Evolutionary conservation across 2,329 filamentous ascomycete genomes (phyloP).

Genomic region (Penicillium hordei): DNA sequence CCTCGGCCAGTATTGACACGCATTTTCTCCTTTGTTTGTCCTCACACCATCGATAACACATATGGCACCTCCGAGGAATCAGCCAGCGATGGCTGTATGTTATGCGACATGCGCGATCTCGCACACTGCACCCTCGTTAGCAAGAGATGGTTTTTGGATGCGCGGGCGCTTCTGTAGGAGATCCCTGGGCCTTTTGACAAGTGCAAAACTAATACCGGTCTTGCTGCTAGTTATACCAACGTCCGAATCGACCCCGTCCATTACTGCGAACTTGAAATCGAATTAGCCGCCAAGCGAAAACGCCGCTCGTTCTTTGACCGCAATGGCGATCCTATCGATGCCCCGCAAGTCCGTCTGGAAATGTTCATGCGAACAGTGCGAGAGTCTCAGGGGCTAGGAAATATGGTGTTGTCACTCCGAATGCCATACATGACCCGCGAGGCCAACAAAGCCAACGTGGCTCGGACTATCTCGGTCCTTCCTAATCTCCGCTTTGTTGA

Average conservation of each 20-base stretch:
- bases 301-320: conserved; percentile 70
- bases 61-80: conserved; percentile 83
- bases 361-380: conserved; percentile 80
- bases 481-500: conserved; percentile 87
- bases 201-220: conserved; percentile 5
- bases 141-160: conserved; percentile 66
- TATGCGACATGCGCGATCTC: conserved; percentile 88
- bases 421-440: conserved; percentile 94
- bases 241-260: conserved; percentile 92
- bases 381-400: conserved; percentile 69
- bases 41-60: conserved; percentile 72
- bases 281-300: conserved; percentile 76
- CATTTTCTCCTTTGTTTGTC: conserved; percentile 81
- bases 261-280: conserved; percentile 84
- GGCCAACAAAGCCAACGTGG: conserved; percentile 78
- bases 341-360: conserved; percentile 71
- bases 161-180: conserved; percentile 63
- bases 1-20: conserved; percentile 68
- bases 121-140: conserved; percentile 75
- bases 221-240: conserved; percentile 68
- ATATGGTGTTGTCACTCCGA: conserved; percentile 75
- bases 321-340: conserved; percentile 78
- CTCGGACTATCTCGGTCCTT: conserved; percentile 78
- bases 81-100: conserved; percentile 79
- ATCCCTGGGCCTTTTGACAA: conserved; percentile 5